These are phyloP conservation scores for Hirsutella rhossiliensis DNA, from an alignment of 2,329 filamentous ascomycete species.

Conservation along the genomic window DNA sequence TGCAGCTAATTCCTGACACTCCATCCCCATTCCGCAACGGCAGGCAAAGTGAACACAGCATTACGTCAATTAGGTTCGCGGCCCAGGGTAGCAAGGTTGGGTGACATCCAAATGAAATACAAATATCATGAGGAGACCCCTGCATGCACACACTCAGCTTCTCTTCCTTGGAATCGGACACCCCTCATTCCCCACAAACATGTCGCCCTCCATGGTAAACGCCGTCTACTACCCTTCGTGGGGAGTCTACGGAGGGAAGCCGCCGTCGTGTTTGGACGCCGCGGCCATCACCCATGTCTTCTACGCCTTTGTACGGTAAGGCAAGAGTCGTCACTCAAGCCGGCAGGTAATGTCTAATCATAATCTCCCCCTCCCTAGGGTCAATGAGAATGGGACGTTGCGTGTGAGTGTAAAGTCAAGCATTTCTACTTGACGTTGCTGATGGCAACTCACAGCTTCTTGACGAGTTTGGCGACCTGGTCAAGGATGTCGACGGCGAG, in stretches of 20 bases:
- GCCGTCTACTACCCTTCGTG: too few relatives aligned
- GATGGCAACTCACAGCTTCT: slow-evolving; percentile 20
- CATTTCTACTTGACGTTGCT: not conserved
- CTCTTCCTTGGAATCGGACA: too few relatives aligned
- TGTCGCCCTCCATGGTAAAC: too few relatives aligned
- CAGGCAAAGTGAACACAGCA: too few relatives aligned
- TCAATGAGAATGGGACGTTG: too few relatives aligned
- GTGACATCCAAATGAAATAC: too few relatives aligned
- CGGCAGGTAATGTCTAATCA: not conserved
- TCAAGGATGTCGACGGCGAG: slow-evolving; percentile 46
- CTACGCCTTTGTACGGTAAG: slow-evolving; percentile 48
- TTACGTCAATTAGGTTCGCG: too few relatives aligned
- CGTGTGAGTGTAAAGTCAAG: not conserved
- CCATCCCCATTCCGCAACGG: not conserved
- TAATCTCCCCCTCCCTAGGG: too few relatives aligned
- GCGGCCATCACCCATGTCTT: slow-evolving; percentile 50
- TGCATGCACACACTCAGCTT: too few relatives aligned
- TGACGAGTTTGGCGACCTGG: slow-evolving; percentile 51
- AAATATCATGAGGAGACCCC: too few relatives aligned
- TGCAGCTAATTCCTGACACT: not conserved
- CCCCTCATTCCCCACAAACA: too few relatives aligned
- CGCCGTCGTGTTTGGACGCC: slow-evolving; percentile 45
- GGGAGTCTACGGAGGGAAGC: slow-evolving; percentile 23
- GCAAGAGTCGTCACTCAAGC: not conserved
- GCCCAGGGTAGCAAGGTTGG: too few relatives aligned